Conservation (phyloP, 164 flowering plant genomes). For the Litsea cubeba region DNA sequence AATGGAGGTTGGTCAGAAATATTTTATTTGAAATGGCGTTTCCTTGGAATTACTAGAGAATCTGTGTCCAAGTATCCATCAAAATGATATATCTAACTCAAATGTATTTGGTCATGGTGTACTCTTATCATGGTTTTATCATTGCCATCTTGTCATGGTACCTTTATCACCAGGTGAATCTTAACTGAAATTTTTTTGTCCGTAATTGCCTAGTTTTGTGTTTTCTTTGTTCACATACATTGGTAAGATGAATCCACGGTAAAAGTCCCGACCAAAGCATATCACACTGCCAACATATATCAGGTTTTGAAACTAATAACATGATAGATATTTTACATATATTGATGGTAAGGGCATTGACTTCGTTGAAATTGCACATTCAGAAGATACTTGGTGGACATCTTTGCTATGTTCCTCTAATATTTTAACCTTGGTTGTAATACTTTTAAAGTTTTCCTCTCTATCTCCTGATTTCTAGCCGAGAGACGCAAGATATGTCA, state of each 20-base stretch:
- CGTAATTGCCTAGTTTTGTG: background rate
- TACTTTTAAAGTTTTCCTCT: slow-evolving; percentile 5
- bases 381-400: no score
- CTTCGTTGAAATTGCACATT: no score
- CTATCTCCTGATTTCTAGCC: slow-evolving; percentile 41
- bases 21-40: background rate
- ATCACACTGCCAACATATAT: no score
- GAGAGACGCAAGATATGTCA: slow-evolving; percentile 47
- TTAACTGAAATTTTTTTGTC: background rate
- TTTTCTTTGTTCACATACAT: no score
- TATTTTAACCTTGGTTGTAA: background rate
- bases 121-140: background rate
- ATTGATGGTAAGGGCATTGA: no score
- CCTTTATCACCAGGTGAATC: background rate
- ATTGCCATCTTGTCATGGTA: background rate
- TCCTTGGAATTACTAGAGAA: background rate
- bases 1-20: slow-evolving; percentile 65
- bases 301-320: no score
- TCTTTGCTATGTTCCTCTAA: background rate
- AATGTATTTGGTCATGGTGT: background rate
- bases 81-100: background rate
- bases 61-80: background rate
- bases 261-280: no score
- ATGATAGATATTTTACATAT: no score
- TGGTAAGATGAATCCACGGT: no score